phyloP scores from a whole-genome alignment of 2,329 filamentous ascomycete species.

The Trichoderma sp. region DNA sequence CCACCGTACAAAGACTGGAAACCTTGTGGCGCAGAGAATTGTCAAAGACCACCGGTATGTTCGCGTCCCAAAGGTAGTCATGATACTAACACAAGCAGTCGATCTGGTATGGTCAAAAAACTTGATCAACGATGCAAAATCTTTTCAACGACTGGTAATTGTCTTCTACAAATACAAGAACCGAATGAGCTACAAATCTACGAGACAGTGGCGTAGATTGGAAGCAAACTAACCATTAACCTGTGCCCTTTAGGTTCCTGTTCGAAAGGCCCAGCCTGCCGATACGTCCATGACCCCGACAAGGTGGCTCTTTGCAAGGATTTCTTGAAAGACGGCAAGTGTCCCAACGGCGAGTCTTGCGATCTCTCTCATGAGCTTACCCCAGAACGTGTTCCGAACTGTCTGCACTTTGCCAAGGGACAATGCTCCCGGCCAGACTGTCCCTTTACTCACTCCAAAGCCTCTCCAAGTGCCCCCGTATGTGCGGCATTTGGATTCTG shows the following conservation, averaged over 20 bases:
- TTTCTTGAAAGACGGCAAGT: constrained; percentile 78
- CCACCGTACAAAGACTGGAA: constrained; percentile 83
- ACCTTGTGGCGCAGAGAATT: constrained; percentile 77
- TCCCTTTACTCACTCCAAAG: constrained; percentile 81
- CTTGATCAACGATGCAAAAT: constrained; percentile 73
- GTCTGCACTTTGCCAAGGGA: constrained; percentile 86
- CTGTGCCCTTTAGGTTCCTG: constrained; percentile 70
- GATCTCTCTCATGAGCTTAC: constrained; percentile 87
- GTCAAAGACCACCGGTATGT: constrained; percentile 77
- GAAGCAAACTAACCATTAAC: constrained; percentile 49
- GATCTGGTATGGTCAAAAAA: constrained; percentile 64
- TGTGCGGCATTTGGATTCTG: constrained; percentile 83
- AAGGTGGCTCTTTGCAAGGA: constrained; percentile 92
- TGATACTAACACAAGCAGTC: constrained; percentile 51
- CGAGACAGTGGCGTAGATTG: constrained; percentile 44
- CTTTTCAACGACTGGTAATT: constrained; percentile 71
- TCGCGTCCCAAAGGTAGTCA: constrained; percentile 30
- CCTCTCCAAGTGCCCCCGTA: constrained; percentile 76
- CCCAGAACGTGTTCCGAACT: constrained; percentile 82
- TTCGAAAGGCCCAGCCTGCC: constrained; percentile 77
- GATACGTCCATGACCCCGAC: constrained; percentile 78
- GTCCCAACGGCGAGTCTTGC: constrained; percentile 76
- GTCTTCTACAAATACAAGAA: constrained; percentile 49
- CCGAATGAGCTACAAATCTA: constrained; percentile 32
- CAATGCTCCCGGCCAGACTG: constrained; percentile 87